Evolutionary conservation across 148 eudicot species (phyloP), one percentile per base, ranked within the genome.

Genomic region (Heliamphora exappendiculata): DNA sequence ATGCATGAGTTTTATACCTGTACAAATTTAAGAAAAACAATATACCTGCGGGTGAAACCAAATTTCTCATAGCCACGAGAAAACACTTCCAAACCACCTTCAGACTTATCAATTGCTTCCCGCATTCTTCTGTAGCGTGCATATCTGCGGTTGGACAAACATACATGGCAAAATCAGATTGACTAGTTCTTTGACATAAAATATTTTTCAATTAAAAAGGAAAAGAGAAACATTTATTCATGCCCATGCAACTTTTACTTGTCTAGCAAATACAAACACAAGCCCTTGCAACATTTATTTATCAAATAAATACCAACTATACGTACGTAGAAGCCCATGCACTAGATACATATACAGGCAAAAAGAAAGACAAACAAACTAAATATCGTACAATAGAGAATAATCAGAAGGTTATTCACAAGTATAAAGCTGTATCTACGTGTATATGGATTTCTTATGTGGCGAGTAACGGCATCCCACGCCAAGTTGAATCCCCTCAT

Each of bases 51-150:
- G 73, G 62, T 83, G 80, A 95, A 95, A 81, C 99, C 99, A 78
- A 92, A 74, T 78, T 88, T 89, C 82, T 91, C 97, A 80, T 92
- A 92, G 67, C 99, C 97, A 67, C 97, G 91, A 79, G 99, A 95
- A 86, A 95, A 93, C 53, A 54, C 77, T 83, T 95, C 96, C 82
- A 95, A 73, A 76, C 99, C 96, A 82, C 97, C 99, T 82, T 95
- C 99, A 78, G 75, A 78, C 74, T 85, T 87, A 86, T 93, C 92
- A 82, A 95, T 95, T 68, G 83, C 88, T 71, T 89, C 96, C 31
- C 99, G 97, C 80, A 92, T 74, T 81, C 72, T 88, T 77, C 78
- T 95, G 82, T 95, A 95, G 45, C 80, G 85, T 45, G 81, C 75
- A 85, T 86, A 92, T 13, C 99, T 95, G 85, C 17, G 68, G 70